Base-by-base conservation (phyloP, 208 protist species). In the Herpetomonas samuelpessoai region DNA sequence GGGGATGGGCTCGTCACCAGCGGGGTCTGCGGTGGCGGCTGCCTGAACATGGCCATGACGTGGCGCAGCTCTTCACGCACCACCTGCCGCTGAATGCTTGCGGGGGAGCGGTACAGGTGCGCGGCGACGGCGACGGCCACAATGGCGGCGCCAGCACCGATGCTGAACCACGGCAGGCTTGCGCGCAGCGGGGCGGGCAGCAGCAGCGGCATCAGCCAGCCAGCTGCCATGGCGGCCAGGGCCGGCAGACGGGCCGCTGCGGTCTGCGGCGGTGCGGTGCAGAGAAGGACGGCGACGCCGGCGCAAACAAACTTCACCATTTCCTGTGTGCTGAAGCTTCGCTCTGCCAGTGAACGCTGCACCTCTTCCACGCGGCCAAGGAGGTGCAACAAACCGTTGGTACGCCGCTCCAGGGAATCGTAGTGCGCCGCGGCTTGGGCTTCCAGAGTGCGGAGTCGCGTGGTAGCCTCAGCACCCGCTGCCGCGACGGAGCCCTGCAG, bases 211-310 rank as follows among this genome's bases (percentile, higher is more conserved):
- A 70, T 58, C 18, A 68, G 62, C 21, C 62, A 70, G 0, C 68
- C 81, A 6, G 47, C 38, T 12, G 60, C 7, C n/a, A 81, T 65
- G 2, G 84, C 9, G 49, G 62, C 21, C 45, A 81, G 19, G 12
- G 76, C 83, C 3, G 85, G 85, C 49, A 83, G 44, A 45, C 86
- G 70, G 16, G 86, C 86, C 7, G 68, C 67, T 19, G 66, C 63
- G 3, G 86, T 89, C 35, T 73, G 71, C 9, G 52, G 55, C 35
- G 71, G 53, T 51, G 68, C 62, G 12, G 81, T 92, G 28, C 68
- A 41, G 3, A 84, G 26, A 14, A 81, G 19, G n/a, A 83, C 56
- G 0, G 55, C 39, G 0, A 46, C 21, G n/a, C 74, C 44, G 7
- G 74, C 57, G 29, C 57, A 9, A 16, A 66, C 57, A 22, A 19